Conservation (phyloP, 345 rosid genomes). For the Syzygium aromaticum region DNA sequence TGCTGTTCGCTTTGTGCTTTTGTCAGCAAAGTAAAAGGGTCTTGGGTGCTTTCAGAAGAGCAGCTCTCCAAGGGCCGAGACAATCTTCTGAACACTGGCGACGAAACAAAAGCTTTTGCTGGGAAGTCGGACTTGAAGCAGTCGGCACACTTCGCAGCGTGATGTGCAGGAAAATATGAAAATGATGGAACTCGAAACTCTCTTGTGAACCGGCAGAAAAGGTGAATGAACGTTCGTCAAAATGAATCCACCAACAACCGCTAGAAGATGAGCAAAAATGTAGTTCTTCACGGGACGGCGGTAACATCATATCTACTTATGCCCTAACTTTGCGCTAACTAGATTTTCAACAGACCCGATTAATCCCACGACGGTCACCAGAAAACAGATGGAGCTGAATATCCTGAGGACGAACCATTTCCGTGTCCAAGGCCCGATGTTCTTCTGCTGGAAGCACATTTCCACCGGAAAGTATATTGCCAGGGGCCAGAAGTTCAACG, state of each 20-base stretch:
- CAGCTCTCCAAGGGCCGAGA: neutral
- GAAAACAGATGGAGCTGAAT: constrained; percentile 40
- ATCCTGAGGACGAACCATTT: constrained; percentile 42
- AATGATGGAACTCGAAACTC: neutral
- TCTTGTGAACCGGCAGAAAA: neutral
- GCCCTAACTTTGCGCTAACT: constrained; percentile 24
- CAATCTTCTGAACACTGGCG: neutral
- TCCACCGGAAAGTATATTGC: constrained; percentile 60
- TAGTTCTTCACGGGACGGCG: neutral
- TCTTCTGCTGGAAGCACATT: constrained; percentile 49
- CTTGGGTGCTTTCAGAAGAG: neutral
- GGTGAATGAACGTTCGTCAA: neutral
- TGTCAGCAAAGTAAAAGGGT: neutral
- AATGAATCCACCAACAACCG: neutral
- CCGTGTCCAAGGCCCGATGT: constrained; percentile 35
- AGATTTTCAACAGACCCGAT: constrained; percentile 38
- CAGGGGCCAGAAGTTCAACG: constrained; percentile 66
- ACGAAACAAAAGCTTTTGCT: neutral
- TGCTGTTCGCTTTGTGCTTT: neutral
- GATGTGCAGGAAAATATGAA: neutral
- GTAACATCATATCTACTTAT: neutral
- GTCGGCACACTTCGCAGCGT: neutral
- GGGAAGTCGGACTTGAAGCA: neutral
- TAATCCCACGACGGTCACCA: constrained; percentile 23
- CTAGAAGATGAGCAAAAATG: neutral